These are phyloP conservation scores for Blastobotrys ciferrii DNA, from an alignment of 1,139 yeast species.

Conservation along the genomic window DNA sequence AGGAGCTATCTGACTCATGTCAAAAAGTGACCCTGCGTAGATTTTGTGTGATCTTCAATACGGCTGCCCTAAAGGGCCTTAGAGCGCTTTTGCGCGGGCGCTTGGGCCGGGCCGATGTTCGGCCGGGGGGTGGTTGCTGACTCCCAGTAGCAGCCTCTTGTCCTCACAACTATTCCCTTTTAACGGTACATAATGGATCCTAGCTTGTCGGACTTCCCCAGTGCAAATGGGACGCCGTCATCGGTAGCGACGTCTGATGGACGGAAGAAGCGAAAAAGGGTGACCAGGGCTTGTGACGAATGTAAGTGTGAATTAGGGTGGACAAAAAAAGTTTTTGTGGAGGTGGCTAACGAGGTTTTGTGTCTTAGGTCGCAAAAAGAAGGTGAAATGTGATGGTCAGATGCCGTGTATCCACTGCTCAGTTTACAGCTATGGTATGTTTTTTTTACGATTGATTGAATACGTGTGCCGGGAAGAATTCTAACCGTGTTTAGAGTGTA, in stretches of 20 bases:
- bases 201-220: not conserved
- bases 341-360: slow-evolving; percentile 6
- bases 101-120: too few species aligned
- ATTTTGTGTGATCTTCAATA: too few species aligned
- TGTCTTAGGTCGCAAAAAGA: slow-evolving; percentile 51
- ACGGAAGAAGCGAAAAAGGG: slow-evolving; percentile 62
- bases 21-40: too few species aligned
- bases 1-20: too few species aligned
- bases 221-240: not conserved
- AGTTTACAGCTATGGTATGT: slow-evolving; percentile 75
- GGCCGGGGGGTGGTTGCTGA: too few species aligned
- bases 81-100: too few species aligned
- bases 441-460: too few species aligned
- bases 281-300: slow-evolving; percentile 80
- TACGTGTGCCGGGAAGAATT: too few species aligned
- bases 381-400: slow-evolving; percentile 85
- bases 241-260: not conserved
- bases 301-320: slow-evolving; percentile 43
- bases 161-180: too few species aligned
- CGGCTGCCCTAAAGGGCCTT: too few species aligned
- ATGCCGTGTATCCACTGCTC: slow-evolving; percentile 89
- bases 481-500: slow-evolving; percentile 57
- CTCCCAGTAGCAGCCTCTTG: too few species aligned
- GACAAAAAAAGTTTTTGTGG: slow-evolving; percentile 1
- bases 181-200: slow-evolving; percentile 3